These are phyloP conservation scores for Biancaea sappan DNA, from an alignment of 306 rosid species.

Conservation along the genomic window DNA sequence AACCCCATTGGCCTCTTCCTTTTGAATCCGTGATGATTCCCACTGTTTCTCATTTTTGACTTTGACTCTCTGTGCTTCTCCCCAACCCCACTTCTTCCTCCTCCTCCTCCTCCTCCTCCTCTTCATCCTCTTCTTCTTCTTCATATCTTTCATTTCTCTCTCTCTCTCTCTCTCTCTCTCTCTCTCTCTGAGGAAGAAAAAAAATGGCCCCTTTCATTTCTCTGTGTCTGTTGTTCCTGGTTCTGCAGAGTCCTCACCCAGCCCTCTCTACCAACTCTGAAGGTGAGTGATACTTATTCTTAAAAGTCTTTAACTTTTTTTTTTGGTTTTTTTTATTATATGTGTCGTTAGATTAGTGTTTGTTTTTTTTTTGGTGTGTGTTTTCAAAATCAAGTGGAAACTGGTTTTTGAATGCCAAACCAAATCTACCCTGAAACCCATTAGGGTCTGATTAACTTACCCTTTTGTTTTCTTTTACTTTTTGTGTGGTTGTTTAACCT, in stretches of 20 bases:
- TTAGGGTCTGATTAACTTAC: too few relatives aligned
- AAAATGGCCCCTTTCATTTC: slow-evolving; percentile 41
- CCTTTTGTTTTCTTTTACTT: too few relatives aligned
- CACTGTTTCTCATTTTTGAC: slow-evolving; percentile 26
- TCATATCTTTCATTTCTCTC: background rate
- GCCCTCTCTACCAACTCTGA: slow-evolving; percentile 46
- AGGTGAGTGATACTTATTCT: slow-evolving; percentile 37
- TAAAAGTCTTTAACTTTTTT: background rate
- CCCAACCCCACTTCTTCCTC: background rate
- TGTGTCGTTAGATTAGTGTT: too few relatives aligned
- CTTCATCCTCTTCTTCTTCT: background rate
- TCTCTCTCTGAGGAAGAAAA: background rate
- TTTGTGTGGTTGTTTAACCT: background rate
- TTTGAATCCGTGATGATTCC: too few relatives aligned
- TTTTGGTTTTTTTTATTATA: background rate
- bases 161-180: background rate
- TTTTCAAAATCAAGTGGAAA: too few relatives aligned
- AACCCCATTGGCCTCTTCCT: too few relatives aligned
- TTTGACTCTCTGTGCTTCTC: background rate
- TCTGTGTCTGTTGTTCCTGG: slow-evolving; percentile 34
- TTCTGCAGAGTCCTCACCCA: slow-evolving; percentile 37
- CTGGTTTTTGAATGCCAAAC: too few relatives aligned
- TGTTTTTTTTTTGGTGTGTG: too few relatives aligned
- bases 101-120: background rate
- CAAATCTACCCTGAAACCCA: too few relatives aligned